These are phyloP conservation scores for Dacryopinax primogenitus DNA, from an alignment of 768 basidiomycete species.

Conservation along the genomic window DNA sequence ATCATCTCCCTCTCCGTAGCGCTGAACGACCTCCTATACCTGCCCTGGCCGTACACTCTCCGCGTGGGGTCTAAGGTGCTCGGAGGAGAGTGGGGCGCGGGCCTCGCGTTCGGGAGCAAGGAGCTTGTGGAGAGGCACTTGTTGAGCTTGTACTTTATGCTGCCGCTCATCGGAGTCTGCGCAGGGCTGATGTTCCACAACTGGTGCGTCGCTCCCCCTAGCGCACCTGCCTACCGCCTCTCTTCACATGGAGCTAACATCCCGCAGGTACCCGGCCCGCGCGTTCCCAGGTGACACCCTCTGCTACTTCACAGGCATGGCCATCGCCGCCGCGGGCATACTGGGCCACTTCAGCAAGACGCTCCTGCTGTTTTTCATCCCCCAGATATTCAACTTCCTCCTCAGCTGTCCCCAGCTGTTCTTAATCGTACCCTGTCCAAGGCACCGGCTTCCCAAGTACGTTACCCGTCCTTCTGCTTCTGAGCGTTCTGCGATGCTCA, in stretches of 20 bases:
- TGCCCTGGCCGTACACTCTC: conserved; percentile 55
- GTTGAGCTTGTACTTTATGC: conserved; percentile 95
- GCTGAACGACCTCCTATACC: conserved; percentile 82
- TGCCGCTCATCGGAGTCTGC: conserved; percentile 85
- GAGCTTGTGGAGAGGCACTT: conserved; percentile 85
- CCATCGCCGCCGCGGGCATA: conserved; percentile 94
- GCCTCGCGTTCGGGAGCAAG: conserved; percentile 72
- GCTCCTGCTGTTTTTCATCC: conserved; percentile 87
- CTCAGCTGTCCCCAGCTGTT: conserved; percentile 91
- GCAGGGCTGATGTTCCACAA: conserved; percentile 88
- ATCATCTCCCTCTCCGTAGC: conserved; percentile 85
- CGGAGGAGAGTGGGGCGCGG: conserved; percentile 69
- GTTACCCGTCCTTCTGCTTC: conserved; percentile 18
- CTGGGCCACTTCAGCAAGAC: conserved; percentile 98
- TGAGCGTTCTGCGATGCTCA: not conserved
- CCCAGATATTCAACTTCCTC: conserved; percentile 95
- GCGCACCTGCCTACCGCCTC: not conserved
- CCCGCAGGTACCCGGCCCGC: conserved; percentile 79
- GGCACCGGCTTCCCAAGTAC: conserved; percentile 85
- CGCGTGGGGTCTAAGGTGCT: conserved; percentile 37
- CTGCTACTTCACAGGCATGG: conserved; percentile 97
- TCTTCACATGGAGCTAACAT: not conserved
- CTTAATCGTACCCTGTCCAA: conserved; percentile 81
- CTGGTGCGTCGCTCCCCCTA: conserved; percentile 47
- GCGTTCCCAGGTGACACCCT: conserved; percentile 95